Conservation (phyloP, 805 yeast species). For the Candida sithepensis region DNA sequence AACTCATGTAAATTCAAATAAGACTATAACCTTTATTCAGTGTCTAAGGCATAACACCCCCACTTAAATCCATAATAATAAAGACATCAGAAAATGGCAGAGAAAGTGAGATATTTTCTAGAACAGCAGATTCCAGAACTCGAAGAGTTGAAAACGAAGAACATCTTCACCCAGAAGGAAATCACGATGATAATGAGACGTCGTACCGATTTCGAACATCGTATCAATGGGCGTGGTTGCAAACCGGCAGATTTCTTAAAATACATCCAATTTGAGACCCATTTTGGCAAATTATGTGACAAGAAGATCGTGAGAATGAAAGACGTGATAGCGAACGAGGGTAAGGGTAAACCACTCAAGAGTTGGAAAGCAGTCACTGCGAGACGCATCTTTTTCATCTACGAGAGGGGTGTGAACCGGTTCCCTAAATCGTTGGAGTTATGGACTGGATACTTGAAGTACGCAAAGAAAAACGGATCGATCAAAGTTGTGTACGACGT, state of each 20-base stretch:
- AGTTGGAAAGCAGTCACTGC: not conserved
- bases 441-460: conserved; percentile 76
- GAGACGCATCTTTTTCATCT: conserved; percentile 74
- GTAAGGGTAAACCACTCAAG: not conserved
- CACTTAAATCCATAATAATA: not conserved
- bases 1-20: too few relatives aligned
- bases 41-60: too few relatives aligned
- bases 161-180: conserved; percentile 79
- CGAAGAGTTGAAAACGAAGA: conserved; percentile 78
- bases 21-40: too few relatives aligned
- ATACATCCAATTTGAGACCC: conserved; percentile 77
- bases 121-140: conserved; percentile 85
- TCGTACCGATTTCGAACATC: conserved; percentile 93
- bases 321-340: conserved; percentile 49
- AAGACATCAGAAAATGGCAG: conserved; percentile 29
- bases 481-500: conserved; percentile 71
- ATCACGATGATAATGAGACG: conserved; percentile 82
- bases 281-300: conserved; percentile 71
- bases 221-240: conserved; percentile 80
- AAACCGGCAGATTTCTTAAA: conserved; percentile 70
- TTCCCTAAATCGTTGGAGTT: conserved; percentile 73
- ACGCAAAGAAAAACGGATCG: conserved; percentile 62
- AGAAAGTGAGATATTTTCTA: conserved; percentile 47
- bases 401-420: conserved; percentile 74
- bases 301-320: conserved; percentile 66